Evolutionary conservation across 2,329 filamentous ascomycete genomes (phyloP), one percentile per base, ranked within the genome.

Genomic region (Neopestalotiopsis rosae): DNA sequence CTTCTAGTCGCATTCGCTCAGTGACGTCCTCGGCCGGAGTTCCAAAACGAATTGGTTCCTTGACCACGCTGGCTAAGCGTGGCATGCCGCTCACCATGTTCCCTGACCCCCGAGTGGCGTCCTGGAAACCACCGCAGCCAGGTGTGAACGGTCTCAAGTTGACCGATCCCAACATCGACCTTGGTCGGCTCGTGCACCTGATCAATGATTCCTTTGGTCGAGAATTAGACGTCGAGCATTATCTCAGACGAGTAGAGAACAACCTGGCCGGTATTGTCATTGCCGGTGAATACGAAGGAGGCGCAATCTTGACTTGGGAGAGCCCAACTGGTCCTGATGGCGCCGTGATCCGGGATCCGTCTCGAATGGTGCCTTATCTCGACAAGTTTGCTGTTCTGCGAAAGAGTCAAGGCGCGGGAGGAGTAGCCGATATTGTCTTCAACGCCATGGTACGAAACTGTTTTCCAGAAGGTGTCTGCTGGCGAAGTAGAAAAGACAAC

Each of bases 341-440:
- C 65, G 85, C 89, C 79, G 85, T 76, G 76, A 87, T 79, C 69
- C 82, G 87, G 68, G 81, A 84, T 20, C 85, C 86, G 45, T 86
- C 86, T 1, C 88, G 92, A 10, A 88, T 94, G 73, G 93, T 99
- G 0, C 96, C 96, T 0, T 99, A 99, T 78, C 87, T 99, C 38
- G 96, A 99, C 81, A 99, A 99, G 79, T 98, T 99, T 77, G 96
- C 96, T 0, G 96, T 99, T 0, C 85, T 97, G 17, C 95, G 93
- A 73, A 91, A 90, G 70, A 92, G 91, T 13, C 96, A 99, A 79
- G 96, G 96, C 0, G 93, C 93, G 0, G 94, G 94, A 1, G 95
- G 96, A 3, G 95, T 98, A 3, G 95, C 96, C 1, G 96, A 99
- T 77, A 92, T 98, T 52, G 92, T 99, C 7, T 99, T 98, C 82